Evolutionary conservation across 306 rosid species (phyloP).

Genomic region (Trifolium subterraneum): DNA sequence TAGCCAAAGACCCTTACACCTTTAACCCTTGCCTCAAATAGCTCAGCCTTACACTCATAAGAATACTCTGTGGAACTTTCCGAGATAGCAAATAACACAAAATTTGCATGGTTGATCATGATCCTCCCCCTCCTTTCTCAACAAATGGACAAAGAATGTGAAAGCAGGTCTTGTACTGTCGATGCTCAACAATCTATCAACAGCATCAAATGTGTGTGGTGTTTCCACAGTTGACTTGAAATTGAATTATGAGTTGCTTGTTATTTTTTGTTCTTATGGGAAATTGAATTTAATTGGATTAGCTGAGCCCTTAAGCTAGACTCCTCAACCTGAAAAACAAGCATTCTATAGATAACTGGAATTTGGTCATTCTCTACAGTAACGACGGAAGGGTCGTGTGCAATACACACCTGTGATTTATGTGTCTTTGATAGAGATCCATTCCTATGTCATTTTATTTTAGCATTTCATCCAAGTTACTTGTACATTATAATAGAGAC

Average conservation of each 20-base stretch:
- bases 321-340: slow-evolving; percentile 72
- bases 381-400: background rate
- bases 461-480: slow-evolving; percentile 14
- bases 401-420: slow-evolving; percentile 62
- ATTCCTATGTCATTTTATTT: slow-evolving; percentile 26
- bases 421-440: too few relatives aligned
- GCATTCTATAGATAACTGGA: background rate
- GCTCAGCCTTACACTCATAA: too few relatives aligned
- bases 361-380: slow-evolving; percentile 9
- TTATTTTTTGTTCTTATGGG: slow-evolving; percentile 35
- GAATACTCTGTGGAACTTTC: too few relatives aligned
- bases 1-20: too few relatives aligned
- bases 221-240: slow-evolving; percentile 36
- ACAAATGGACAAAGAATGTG: slow-evolving; percentile 44
- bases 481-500: slow-evolving; percentile 1
- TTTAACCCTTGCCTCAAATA: too few relatives aligned
- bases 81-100: too few relatives aligned
- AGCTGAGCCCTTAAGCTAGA: slow-evolving; percentile 76
- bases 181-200: slow-evolving; percentile 20
- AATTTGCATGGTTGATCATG: too few relatives aligned
- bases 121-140: slow-evolving; percentile 42
- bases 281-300: slow-evolving; percentile 55
- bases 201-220: slow-evolving; percentile 29
- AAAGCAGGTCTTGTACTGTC: slow-evolving; percentile 1
- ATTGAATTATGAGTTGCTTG: slow-evolving; percentile 34